Base-by-base conservation (phyloP, 345 rosid species). In the Clausena lansium region DNA sequence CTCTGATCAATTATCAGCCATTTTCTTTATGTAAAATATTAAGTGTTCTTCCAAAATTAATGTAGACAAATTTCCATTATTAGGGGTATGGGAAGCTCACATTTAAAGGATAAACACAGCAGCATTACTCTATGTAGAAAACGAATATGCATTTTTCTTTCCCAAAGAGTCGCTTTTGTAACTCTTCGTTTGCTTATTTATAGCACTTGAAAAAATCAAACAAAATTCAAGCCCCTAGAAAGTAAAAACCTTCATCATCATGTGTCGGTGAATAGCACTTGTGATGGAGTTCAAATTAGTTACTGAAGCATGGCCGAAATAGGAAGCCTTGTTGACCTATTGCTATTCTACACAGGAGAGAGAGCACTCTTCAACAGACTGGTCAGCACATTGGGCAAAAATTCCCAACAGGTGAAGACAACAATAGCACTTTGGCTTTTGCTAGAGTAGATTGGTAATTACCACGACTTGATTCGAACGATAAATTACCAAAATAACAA, bases 361-460 rank as follows among this genome's bases (percentile, higher is more conserved):
- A 77, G 85, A 36, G 35, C 67, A 9, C 82, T 85, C 27, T 85
- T 82, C 82, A 74, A 81, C 35, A 79, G 78, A 74, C 76, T 85
- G 81, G 86, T 83, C 6, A 4, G 57, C 15, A 52, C 61, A 50
- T 69, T 83, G 67, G 79, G 78, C 10, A 77, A 75, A 61, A 41
- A 35, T 45, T 13, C 83, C 55, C 71, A 58, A 10, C 55, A 61
- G 25, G 84, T 83, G 8, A 85, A 82, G 80, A 61, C 19, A 50
- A 78, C 76, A 1, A 79, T 83, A 39, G 75, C 81, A 10, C 60
- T 85, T 0, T 83, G 86, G 88, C 81, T 85, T 13, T 22, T 74
- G 77, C 79, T 83, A 0, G 86, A 83, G 57, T 81, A 85, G 80
- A 76, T 79, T 9, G 81, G 86, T n/a, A n/a, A n/a, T n/a, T 74